phyloP scores from a whole-genome alignment of 371 early-diverging fungal genomes.

The Zychaea mexicana region DNA sequence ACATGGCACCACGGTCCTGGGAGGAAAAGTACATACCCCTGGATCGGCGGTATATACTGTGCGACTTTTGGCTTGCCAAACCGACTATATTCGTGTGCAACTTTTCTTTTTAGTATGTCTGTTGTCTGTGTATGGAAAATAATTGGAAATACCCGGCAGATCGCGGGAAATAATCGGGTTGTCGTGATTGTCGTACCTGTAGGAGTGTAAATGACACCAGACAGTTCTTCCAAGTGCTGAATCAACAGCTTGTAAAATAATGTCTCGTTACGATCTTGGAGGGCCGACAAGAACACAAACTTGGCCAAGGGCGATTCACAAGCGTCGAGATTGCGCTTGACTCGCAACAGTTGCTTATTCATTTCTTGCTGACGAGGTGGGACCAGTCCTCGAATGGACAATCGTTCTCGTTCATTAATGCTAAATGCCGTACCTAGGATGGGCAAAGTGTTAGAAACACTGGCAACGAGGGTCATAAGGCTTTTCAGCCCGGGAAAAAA shows the following conservation, averaged over 20 bases:
- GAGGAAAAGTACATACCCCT: slow-evolving; percentile 68
- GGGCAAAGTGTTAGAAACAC: no score
- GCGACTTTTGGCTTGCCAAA: slow-evolving; percentile 55
- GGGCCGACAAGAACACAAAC: slow-evolving; percentile 52
- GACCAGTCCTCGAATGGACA: slow-evolving; percentile 69
- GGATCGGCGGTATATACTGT: slow-evolving; percentile 66
- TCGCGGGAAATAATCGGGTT: slow-evolving; percentile 12
- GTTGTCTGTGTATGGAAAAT: slow-evolving; percentile 9
- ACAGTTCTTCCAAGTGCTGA: slow-evolving; percentile 54
- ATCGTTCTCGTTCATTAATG: slow-evolving; percentile 62
- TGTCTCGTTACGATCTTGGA: slow-evolving; percentile 68
- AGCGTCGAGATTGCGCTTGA: slow-evolving; percentile 62
- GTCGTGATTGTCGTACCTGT: slow-evolving; percentile 27
- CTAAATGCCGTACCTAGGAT: slow-evolving; percentile 68
- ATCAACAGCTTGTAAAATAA: slow-evolving; percentile 68
- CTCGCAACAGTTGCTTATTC: slow-evolving; percentile 63
- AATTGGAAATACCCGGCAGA: slow-evolving; percentile 9
- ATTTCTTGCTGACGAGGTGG: slow-evolving; percentile 69
- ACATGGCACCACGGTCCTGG: slow-evolving; percentile 63
- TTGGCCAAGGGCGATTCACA: slow-evolving; percentile 62
- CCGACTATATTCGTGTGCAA: no score
- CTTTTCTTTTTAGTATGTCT: no score
- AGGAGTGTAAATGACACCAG: slow-evolving; percentile 53
- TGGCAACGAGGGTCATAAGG: no score
- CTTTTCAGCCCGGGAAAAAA: neutral